Base-by-base conservation (phyloP, 2,329 filamentous ascomycete genomes). In the Epichloe coenophiala region DNA sequence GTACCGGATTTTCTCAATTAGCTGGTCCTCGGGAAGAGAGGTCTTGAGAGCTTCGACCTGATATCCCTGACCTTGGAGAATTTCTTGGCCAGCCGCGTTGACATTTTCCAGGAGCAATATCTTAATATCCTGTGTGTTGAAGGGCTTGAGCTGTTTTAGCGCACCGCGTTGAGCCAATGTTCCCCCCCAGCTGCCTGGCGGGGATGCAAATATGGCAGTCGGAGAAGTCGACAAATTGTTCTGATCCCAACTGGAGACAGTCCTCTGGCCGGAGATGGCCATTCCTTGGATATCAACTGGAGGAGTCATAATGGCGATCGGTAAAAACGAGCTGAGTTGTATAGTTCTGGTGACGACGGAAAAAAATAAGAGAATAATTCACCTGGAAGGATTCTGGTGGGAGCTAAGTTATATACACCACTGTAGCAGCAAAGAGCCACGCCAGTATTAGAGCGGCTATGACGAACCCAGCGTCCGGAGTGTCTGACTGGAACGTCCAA, bases 31-130 rank as follows among this genome's bases (percentile, higher is more conserved):
- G 0, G 88, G 84, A 51, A 98, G 72, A 36, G 90, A 95, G 56
- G 81, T 83, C 74, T 96, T 98, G 57, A 91, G 71, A 47, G 82
- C 80, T 70, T 98, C 93, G 36, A 98, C 93, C 69, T 98, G 93
- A 68, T 98, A 98, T 53, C 93, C 93, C 69, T 98, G 90, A 51
- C 73, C 75, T 52, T 71, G 80, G 52, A 98, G 75, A 51, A 96
- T 90, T 45, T 94, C 83, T 60, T 82, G 80, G 13, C 93, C 93
- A 23, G 88, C 88, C 69, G 88, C 74, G 67, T 98, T 98, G 63
- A 98, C 87, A 69, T 97, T 98, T 67, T 98, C 93, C 35, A 98
- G 74, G 17, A 98, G 77, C 51, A 98, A 72, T 51, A 98, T 95
- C 73, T 96, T 97, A 71, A 98, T 89, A 64, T 97, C 91, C 63